phyloP scores from a whole-genome alignment of 805 yeast genomes.

The Torulaspora franciscae region DNA sequence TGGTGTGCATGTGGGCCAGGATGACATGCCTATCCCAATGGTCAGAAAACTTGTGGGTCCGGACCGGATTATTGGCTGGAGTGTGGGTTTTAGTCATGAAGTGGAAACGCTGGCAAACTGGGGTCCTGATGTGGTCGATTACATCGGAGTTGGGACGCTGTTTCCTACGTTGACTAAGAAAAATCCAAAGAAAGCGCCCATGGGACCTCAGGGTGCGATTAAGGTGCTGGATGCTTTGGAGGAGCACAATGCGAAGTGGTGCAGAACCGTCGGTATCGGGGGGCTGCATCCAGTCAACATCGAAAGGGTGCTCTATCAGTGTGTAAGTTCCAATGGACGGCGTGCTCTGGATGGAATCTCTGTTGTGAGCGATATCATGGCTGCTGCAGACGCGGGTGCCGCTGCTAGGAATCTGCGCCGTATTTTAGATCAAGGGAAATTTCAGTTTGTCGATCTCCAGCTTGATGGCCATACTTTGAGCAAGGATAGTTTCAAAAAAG shows the following conservation, averaged over 20 bases:
- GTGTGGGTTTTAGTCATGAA: constrained; percentile 59
- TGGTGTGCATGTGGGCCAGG: constrained; percentile 91
- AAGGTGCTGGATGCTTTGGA: constrained; percentile 47
- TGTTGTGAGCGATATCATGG: constrained; percentile 82
- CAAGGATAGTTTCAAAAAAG: constrained; percentile 7
- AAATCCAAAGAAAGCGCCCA: constrained; percentile 47
- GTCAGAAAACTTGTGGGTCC: constrained; percentile 67
- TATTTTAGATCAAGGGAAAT: constrained; percentile 20
- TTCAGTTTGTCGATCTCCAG: constrained; percentile 15
- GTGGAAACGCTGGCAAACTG: constrained; percentile 30
- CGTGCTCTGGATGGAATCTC: constrained; percentile 72
- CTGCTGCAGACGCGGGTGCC: constrained; percentile 46
- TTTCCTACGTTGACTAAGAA: constrained; percentile 71
- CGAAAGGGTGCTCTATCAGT: constrained; percentile 49
- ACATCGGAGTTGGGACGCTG: constrained; percentile 80
- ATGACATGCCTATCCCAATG: constrained; percentile 57
- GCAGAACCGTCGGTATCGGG: constrained; percentile 73
- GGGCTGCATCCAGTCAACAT: constrained; percentile 66
- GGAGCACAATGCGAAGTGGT: constrained; percentile 32
- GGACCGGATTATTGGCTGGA: constrained; percentile 72
- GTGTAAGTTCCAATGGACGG: constrained; percentile 41
- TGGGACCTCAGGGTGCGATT: constrained; percentile 68
- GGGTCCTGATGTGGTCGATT: constrained; percentile 50
- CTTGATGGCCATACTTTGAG: neutral
- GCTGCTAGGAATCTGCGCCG: constrained; percentile 43